Percentiles rank a stretch among this genome's conserved stretches.
These are phyloP conservation scores for Mycena vulgaris DNA, from an alignment of 768 basidiomycete species.

Conservation along the genomic window DNA sequence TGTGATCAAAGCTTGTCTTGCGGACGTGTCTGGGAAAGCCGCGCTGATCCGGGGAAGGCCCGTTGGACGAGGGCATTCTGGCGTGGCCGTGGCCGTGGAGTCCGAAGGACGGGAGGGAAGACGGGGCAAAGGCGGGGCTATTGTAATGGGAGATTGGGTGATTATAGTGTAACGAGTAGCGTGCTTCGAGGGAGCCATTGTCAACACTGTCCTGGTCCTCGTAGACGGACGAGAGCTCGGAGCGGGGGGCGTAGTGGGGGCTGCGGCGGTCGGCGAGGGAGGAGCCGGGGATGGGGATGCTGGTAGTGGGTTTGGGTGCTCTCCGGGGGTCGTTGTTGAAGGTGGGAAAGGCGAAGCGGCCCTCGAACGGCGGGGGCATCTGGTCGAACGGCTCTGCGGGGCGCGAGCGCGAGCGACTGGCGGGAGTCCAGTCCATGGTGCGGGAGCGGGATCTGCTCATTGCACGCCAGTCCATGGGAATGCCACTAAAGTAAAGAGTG, in stretches of 20 bases:
- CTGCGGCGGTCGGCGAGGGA: slow-evolving; percentile 64
- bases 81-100: slow-evolving; percentile 76
- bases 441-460: slow-evolving; percentile 93
- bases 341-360: slow-evolving; percentile 62
- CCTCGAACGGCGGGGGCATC: slow-evolving; percentile 55
- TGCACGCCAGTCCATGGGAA: slow-evolving; percentile 94
- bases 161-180: slow-evolving; percentile 52
- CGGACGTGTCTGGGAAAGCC: slow-evolving; percentile 88
- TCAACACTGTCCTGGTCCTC: slow-evolving; percentile 58
- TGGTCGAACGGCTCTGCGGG: slow-evolving; percentile 77
- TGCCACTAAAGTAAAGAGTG: slow-evolving; percentile 57
- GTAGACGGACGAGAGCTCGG: slow-evolving; percentile 63
- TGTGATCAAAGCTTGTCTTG: slow-evolving; percentile 97
- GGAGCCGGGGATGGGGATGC: slow-evolving; percentile 59
- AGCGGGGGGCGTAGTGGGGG: slow-evolving; percentile 59
- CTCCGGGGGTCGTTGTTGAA: slow-evolving; percentile 38
- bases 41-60: slow-evolving; percentile 58
- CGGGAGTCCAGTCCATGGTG: slow-evolving; percentile 92
- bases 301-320: slow-evolving; percentile 42
- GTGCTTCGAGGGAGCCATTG: slow-evolving; percentile 48
- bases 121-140: slow-evolving; percentile 71
- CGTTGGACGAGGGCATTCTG: slow-evolving; percentile 56
- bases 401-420: slow-evolving; percentile 84
- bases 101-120: slow-evolving; percentile 82
- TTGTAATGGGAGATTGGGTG: slow-evolving; percentile 58